Conservation (phyloP, 768 basidiomycete species). For the Aureoboletus auriporus region DNA sequence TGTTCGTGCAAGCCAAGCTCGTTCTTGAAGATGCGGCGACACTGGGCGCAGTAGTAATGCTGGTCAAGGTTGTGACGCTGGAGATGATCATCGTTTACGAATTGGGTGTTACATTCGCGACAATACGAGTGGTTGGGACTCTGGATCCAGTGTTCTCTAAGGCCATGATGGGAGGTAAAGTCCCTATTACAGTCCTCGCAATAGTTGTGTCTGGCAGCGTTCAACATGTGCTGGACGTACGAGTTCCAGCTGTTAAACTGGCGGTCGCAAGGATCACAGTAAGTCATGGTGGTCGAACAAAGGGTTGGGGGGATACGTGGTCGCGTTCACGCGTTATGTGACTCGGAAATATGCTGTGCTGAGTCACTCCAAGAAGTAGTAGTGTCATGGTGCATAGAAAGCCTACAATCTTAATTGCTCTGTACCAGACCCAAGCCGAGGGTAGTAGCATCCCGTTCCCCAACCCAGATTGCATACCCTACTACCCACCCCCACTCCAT, state of each 20-base stretch:
- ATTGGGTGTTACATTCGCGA: slow-evolving; percentile 45
- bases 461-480: neutral
- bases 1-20: slow-evolving; percentile 43
- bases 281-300: neutral
- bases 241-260: slow-evolving; percentile 2
- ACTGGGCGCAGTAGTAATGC: slow-evolving; percentile 44
- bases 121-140: slow-evolving; percentile 51
- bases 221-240: slow-evolving; percentile 32
- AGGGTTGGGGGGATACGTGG: no score
- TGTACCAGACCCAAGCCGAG: slow-evolving; percentile 3
- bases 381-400: no score
- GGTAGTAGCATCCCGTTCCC: neutral
- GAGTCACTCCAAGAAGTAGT: no score
- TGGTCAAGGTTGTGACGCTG: slow-evolving; percentile 35
- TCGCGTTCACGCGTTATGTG: no score
- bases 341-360: no score
- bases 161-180: slow-evolving; percentile 35
- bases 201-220: slow-evolving; percentile 38
- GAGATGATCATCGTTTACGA: slow-evolving; percentile 28
- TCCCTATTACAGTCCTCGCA: slow-evolving; percentile 46
- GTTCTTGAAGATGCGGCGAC: slow-evolving; percentile 40
- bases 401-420: slow-evolving; percentile 19
- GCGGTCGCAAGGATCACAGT: neutral
- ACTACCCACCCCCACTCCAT: slow-evolving; percentile 15
- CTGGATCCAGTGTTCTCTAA: slow-evolving; percentile 51